Conservation (phyloP, 805 yeast species). For the Cyberlindnera misumaiensis region DNA sequence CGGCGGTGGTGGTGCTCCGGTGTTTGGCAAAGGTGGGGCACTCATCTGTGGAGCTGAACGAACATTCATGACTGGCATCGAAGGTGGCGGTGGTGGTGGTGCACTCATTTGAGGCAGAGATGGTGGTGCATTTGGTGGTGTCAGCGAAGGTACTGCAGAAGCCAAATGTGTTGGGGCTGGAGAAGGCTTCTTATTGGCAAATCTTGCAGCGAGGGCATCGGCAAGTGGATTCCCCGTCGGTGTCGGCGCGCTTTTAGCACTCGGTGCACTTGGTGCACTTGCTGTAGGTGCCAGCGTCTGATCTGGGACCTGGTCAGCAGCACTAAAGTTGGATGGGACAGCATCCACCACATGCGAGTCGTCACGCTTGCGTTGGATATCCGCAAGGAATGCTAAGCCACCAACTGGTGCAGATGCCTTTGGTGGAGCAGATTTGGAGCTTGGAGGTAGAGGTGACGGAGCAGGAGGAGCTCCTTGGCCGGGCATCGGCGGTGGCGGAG, state of each 20-base stretch:
- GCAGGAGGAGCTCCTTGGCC: constrained; percentile 5
- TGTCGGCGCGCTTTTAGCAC: constrained; percentile 11
- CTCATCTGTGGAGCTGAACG: constrained; percentile 33
- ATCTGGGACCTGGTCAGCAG: constrained; percentile 15
- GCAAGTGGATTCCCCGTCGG: constrained; percentile 13
- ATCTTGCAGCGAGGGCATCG: constrained; percentile 13
- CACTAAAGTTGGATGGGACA: constrained; percentile 20
- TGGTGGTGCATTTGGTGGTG: constrained; percentile 8
- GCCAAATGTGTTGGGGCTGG: constrained; percentile 9
- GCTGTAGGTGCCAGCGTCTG: constrained; percentile 23
- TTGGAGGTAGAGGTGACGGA: constrained; percentile 14
- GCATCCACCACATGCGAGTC: constrained; percentile 44
- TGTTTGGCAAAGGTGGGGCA: constrained; percentile 28
- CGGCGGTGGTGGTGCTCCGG: constrained; percentile 10
- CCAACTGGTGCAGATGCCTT: constrained; percentile 23
- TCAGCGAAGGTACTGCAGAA: constrained; percentile 9
- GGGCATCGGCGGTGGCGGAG: constrained; percentile 10
- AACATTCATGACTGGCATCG: constrained; percentile 8
- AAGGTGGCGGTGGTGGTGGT: constrained; percentile 12
- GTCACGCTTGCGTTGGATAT: constrained; percentile 49
- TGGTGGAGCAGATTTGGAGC: constrained; percentile 10
- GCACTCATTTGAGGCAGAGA: constrained; percentile 19
- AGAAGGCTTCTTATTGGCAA: constrained; percentile 8
- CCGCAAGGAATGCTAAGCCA: constrained; percentile 52
- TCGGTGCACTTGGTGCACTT: constrained; percentile 21